Percentiles rank a stretch among this genome's conserved stretches.
phyloP scores from a whole-genome alignment of 108 stramenopile species.

The Cyclostephanos tholiformis region DNA sequence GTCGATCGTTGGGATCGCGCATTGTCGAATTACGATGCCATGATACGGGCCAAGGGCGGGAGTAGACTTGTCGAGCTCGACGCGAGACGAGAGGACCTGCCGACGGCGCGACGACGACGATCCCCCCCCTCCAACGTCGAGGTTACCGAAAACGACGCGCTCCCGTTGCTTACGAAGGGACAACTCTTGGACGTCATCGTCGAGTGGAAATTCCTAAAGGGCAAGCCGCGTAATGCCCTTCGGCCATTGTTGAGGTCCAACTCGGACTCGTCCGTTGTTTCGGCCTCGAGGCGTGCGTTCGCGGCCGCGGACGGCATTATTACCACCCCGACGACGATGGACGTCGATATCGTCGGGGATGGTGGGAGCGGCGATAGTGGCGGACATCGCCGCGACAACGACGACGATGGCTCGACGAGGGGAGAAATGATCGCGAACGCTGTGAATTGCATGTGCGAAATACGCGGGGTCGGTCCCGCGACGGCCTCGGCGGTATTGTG shows the following conservation, averaged over 20 bases:
- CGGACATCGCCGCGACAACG: slow-evolving; percentile 1
- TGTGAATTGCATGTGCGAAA: slow-evolving; percentile 49
- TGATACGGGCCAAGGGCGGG: slow-evolving; percentile 51
- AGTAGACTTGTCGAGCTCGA: slow-evolving; percentile 36
- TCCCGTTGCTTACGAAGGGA: slow-evolving; percentile 49
- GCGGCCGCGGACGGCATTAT: slow-evolving; percentile 21
- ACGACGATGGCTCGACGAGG: too few species aligned
- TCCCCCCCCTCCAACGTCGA: neutral
- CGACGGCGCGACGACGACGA: neutral
- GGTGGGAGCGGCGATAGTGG: neutral
- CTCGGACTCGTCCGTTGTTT: slow-evolving; percentile 34
- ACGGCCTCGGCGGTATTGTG: slow-evolving; percentile 71
- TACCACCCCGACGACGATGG: neutral
- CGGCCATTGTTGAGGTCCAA: slow-evolving; percentile 56
- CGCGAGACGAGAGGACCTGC: slow-evolving; percentile 16
- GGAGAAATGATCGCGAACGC: neutral
- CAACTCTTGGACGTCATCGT: slow-evolving; percentile 62
- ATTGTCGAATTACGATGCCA: slow-evolving; percentile 31
- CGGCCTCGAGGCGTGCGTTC: slow-evolving; percentile 45
- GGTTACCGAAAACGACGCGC: neutral
- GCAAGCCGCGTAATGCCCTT: slow-evolving; percentile 68
- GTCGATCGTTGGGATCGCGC: slow-evolving; percentile 9
- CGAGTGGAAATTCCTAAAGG: slow-evolving; percentile 81
- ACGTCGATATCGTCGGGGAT: neutral
- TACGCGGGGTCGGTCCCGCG: slow-evolving; percentile 74